Percentiles rank a stretch among this genome's conserved stretches.
These are phyloP conservation scores for Gossypium longicalyx DNA, from an alignment of 345 rosid genomes.

Conservation along the genomic window DNA sequence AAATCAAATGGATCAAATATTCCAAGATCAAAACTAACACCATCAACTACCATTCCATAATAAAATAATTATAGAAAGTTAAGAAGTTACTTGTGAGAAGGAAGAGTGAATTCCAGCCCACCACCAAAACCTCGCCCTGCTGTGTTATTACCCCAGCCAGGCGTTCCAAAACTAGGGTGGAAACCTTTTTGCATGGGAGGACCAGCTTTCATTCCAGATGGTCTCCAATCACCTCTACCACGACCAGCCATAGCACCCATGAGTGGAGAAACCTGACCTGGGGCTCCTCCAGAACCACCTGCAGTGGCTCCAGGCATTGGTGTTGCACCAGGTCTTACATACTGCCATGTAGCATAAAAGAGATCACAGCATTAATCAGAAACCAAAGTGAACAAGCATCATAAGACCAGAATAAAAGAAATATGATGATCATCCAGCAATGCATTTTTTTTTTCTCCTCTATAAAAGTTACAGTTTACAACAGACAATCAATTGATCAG, in stretches of 20 bases:
- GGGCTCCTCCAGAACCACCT: conserved; percentile 47
- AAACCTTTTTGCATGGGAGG: conserved; percentile 67
- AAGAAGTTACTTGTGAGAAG: conserved; percentile 87
- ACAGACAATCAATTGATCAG: not conserved
- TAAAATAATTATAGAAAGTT: conserved; percentile 17
- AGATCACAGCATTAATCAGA: conserved; percentile 15
- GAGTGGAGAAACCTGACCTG: conserved; percentile 81
- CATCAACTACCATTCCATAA: not conserved
- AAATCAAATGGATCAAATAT: not conserved
- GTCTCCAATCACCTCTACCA: conserved; percentile 97
- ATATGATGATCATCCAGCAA: not conserved
- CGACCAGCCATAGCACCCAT: conserved; percentile 69
- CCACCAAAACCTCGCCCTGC: conserved; percentile 73
- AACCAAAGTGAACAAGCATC: conserved; percentile 22
- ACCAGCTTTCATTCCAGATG: conserved; percentile 60
- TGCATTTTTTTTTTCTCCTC: not conserved
- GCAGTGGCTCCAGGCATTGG: conserved; percentile 63
- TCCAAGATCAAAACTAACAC: not conserved
- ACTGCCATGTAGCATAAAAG: conserved; percentile 61
- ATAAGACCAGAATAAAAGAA: conserved; percentile 13
- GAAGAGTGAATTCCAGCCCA: conserved; percentile 91
- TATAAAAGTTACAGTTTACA: not conserved
- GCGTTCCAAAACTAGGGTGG: conserved; percentile 54
- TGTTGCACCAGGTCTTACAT: conserved; percentile 93
- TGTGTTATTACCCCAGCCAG: conserved; percentile 56